phyloP scores from a whole-genome alignment of 176 grass and related monocot genomes.

The Chloris gayana region DNA sequence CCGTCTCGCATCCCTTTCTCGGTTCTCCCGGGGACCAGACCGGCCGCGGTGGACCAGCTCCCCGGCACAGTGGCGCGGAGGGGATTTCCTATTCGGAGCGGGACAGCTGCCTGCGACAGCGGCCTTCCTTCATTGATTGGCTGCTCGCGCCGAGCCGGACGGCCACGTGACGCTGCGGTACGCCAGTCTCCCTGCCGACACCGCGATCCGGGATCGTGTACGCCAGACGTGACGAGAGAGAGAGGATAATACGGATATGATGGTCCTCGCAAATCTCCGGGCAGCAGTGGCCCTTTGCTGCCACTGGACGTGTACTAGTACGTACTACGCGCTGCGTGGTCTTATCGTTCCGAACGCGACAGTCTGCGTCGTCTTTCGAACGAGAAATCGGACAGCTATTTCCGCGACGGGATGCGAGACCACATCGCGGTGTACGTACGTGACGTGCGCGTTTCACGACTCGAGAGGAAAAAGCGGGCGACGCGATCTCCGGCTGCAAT shows the following conservation, averaged over 20 bases:
- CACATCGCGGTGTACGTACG: no score
- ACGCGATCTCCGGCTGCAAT: slow-evolving; percentile 24
- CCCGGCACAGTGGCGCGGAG: no score
- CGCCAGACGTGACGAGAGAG: background rate
- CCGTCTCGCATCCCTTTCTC: no score
- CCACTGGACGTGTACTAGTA: no score
- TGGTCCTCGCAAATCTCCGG: background rate
- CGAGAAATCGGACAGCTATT: background rate
- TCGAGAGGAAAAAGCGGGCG: background rate
- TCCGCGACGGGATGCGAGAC: no score
- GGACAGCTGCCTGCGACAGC: background rate
- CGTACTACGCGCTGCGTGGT: no score
- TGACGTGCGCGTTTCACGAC: no score
- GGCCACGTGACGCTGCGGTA: background rate
- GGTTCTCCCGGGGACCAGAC: no score
- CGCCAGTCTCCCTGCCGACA: slow-evolving; percentile 26
- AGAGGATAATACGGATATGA: no score
- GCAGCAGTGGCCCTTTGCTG: background rate
- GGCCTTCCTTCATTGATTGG: background rate
- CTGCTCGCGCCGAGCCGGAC: background rate
- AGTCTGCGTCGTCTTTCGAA: no score
- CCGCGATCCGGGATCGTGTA: background rate
- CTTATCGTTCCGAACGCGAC: no score
- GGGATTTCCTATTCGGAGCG: slow-evolving; percentile 1
- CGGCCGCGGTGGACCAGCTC: background rate